A percentile compares a stretch with the other conserved stretches of the same genome.
These are phyloP conservation scores for Saccharomyces hybrid DNA, from an alignment of 1,139 yeast genomes.

Conservation along the genomic window DNA sequence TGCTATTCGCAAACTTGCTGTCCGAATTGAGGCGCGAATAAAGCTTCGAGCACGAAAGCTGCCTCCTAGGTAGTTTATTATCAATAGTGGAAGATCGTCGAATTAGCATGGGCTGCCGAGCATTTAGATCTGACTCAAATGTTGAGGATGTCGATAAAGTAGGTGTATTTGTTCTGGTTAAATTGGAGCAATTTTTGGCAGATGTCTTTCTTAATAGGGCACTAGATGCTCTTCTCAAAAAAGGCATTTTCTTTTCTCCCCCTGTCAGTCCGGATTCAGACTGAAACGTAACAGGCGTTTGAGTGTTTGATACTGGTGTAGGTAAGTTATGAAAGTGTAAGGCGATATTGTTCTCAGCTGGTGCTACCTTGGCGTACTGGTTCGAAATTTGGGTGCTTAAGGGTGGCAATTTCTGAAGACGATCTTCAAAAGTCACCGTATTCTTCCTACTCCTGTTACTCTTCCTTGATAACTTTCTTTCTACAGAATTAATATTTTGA, in stretches of 20 bases:
- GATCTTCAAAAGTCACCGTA: slow-evolving; percentile 1
- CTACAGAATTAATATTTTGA: not conserved
- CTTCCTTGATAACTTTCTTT: slow-evolving; percentile 3
- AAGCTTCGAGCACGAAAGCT: slow-evolving; percentile 2
- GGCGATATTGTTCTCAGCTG: slow-evolving; percentile 16
- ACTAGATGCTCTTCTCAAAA: slow-evolving; percentile 30
- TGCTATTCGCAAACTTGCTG: not conserved
- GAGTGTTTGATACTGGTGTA: not conserved
- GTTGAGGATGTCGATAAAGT: slow-evolving; percentile 8
- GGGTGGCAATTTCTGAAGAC: not conserved
- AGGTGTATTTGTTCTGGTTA: slow-evolving; percentile 10
- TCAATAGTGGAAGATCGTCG: not conserved
- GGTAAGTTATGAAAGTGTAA: slow-evolving; percentile 12
- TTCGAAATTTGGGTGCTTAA: not conserved
- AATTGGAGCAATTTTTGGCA: slow-evolving; percentile 6
- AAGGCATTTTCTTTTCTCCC: slow-evolving; percentile 17
- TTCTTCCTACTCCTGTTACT: slow-evolving; percentile 3
- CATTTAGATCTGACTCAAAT: not conserved
- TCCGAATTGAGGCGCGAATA: not conserved
- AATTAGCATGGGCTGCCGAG: not conserved
- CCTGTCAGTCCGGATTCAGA: not conserved
- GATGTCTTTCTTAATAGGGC: slow-evolving; percentile 27
- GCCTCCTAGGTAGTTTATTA: slow-evolving; percentile 3
- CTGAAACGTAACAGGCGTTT: not conserved
- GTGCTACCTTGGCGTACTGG: slow-evolving; percentile 4